Base-by-base conservation (phyloP, 495 filamentous ascomycete genomes). In the Talaromyces liani region DNA sequence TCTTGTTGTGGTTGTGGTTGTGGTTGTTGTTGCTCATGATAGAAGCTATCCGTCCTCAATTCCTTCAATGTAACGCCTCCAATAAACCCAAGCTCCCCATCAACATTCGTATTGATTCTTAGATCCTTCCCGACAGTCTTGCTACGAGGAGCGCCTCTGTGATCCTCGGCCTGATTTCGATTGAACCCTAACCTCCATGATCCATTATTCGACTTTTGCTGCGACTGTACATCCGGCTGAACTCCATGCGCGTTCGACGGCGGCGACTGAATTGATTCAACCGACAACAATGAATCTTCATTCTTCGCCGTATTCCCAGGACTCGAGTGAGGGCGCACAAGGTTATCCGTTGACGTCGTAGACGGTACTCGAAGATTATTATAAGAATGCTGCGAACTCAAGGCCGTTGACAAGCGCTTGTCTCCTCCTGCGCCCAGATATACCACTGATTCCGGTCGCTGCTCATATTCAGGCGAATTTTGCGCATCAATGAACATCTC, bases 181-280 rank as follows among this genome's bases (percentile, higher is more conserved):
- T 62, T 62, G 45, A 79, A 72, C 1, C 75, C 77, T 7, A 70
- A 69, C 10, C 73, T 72, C 62, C 78, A 79, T 6, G 76, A 72
- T 12, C 77, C 78, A 29, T 45, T 74, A 25, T 45, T 74, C 14
- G 73, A 63, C 63, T 77, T 77, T 9, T 68, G 71, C 6, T 68
- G 71, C 5, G 70, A 66, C 16, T 78, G 73, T 27, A 51, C 63
- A 58, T 78, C 72, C 14, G 69, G 67, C 34, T 69, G 69, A 18
- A 66, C 65, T 25, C 75, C 73, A 9, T 54, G 14, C 6, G 53
- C 9, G 20, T 56, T 56, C 53, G 27, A 56, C 7, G 3, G 10
- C 53, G 53, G 20, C 53, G 73, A 73, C 56, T 67, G 64, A 53
- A 72, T 75, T 16, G 72, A 65, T 60, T 69, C 71, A 2, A 72